These are phyloP conservation scores for Plenodomus lindquistii DNA, from an alignment of 2,329 filamentous ascomycete genomes.

Conservation along the genomic window DNA sequence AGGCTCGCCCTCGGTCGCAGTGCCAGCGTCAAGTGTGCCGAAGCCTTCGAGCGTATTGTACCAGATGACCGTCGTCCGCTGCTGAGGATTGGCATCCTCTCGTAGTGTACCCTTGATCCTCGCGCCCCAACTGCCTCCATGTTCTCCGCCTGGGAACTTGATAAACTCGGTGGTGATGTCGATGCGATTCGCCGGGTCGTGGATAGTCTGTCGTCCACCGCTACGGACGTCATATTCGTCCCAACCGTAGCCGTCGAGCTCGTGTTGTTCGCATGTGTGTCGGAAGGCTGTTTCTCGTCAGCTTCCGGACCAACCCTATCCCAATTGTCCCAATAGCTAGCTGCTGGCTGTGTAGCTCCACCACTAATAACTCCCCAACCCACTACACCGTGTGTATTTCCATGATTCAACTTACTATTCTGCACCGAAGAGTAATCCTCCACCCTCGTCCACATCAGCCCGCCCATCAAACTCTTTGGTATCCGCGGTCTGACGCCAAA, in stretches of 20 bases:
- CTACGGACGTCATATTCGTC: constrained; percentile 91
- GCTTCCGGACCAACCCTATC: neutral
- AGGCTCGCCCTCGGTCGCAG: constrained; percentile 50
- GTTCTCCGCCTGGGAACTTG: constrained; percentile 81
- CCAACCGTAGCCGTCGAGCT: constrained; percentile 97
- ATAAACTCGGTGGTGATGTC: constrained; percentile 93
- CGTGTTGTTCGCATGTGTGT: constrained; percentile 94
- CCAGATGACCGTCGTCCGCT: constrained; percentile 79
- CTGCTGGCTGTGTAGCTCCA: too few relatives aligned
- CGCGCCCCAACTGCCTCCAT: constrained; percentile 91
- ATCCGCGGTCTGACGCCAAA: constrained; percentile 86
- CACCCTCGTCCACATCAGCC: constrained; percentile 85
- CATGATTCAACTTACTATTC: constrained; percentile 61
- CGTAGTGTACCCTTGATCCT: constrained; percentile 81
- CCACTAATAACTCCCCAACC: neutral
- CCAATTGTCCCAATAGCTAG: too few relatives aligned
- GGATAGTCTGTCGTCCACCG: constrained; percentile 87
- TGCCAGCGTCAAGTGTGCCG: constrained; percentile 65
- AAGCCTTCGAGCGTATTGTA: constrained; percentile 80
- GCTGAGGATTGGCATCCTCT: constrained; percentile 64
- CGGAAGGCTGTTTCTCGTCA: constrained; percentile 66
- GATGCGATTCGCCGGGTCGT: constrained; percentile 83
- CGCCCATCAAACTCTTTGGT: constrained; percentile 78
- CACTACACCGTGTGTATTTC: too few relatives aligned
- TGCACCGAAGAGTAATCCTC: constrained; percentile 78